Conservation (phyloP, 169 alveolate genomes). For the Plasmodium blacklocki region DNA sequence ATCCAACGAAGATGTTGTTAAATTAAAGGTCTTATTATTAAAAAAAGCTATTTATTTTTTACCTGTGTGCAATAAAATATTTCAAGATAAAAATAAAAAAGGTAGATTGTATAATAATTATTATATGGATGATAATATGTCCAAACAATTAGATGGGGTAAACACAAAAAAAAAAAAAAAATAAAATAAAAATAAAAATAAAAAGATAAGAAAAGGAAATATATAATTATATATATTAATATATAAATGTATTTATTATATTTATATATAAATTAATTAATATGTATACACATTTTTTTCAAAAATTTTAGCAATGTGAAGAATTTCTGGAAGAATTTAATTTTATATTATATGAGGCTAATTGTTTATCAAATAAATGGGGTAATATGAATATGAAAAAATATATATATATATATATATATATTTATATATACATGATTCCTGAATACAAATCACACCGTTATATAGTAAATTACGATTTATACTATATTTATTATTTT, state of each 20-base stretch:
- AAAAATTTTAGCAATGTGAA: conserved; percentile 39
- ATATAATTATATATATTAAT: background rate
- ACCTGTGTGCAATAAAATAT: conserved; percentile 66
- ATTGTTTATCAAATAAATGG: conserved; percentile 55
- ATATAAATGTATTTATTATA: background rate
- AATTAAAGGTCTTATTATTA: conserved; percentile 48
- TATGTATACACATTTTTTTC: background rate
- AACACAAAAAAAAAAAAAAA: background rate
- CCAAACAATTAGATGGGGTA: conserved; percentile 67
- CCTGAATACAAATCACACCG: background rate
- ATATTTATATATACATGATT: background rate
- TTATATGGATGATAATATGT: conserved; percentile 67
- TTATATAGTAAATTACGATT: background rate
- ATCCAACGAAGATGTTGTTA: conserved; percentile 37
- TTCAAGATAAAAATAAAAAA: conserved; percentile 73
- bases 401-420: background rate
- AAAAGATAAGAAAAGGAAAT: too few species aligned
- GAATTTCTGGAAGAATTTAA: conserved; percentile 65
- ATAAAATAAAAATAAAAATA: too few species aligned
- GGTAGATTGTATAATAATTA: conserved; percentile 51
- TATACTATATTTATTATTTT: background rate
- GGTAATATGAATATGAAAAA: conserved; percentile 4
- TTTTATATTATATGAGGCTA: conserved; percentile 48
- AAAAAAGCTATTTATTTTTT: conserved; percentile 65
- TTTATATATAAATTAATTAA: background rate